A percentile compares a stretch with the other conserved stretches of the same genome.
Evolutionary conservation across 768 basidiomycete genomes (phyloP).

Genomic region (Rhodocollybia butyracea): DNA sequence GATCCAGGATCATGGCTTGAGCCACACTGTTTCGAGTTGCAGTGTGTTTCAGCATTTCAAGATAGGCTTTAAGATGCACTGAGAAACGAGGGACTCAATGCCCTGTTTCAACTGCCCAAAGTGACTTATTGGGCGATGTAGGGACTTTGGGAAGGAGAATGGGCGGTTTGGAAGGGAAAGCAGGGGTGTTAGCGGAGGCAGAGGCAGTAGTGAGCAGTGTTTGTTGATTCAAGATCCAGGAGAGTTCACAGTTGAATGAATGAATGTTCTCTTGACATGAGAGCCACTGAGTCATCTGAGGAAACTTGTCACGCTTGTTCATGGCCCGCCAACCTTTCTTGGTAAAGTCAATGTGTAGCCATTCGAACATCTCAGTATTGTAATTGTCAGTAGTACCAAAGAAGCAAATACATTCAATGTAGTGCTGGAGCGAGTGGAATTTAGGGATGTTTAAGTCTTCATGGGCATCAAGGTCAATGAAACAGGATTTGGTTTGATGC

Average conservation of each 20-base stretch:
- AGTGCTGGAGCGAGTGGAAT: slow-evolving; percentile 25
- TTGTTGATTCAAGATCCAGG: too few species aligned
- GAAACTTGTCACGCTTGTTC: slow-evolving; percentile 21
- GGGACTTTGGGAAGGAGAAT: too few species aligned
- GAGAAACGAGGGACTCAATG: too few species aligned
- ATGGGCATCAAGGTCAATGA: slow-evolving; percentile 17
- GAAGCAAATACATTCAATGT: slow-evolving; percentile 21
- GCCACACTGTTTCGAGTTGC: background rate
- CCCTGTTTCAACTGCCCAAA: too few species aligned
- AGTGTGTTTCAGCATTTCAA: background rate
- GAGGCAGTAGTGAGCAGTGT: too few species aligned
- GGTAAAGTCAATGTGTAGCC: slow-evolving; percentile 33
- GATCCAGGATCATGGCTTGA: background rate
- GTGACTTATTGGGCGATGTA: too few species aligned
- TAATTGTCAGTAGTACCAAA: slow-evolving; percentile 23
- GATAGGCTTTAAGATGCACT: background rate
- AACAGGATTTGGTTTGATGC: slow-evolving; percentile 1
- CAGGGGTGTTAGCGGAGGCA: background rate
- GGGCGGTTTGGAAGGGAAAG: background rate
- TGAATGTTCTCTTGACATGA: slow-evolving; percentile 26
- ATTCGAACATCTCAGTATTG: slow-evolving; percentile 28
- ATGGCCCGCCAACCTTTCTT: slow-evolving; percentile 24
- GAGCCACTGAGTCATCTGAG: slow-evolving; percentile 35
- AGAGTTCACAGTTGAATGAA: too few species aligned
- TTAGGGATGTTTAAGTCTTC: slow-evolving; percentile 35